phyloP scores from a whole-genome alignment of 495 filamentous ascomycete species.

The Podospora pseudopauciseta region DNA sequence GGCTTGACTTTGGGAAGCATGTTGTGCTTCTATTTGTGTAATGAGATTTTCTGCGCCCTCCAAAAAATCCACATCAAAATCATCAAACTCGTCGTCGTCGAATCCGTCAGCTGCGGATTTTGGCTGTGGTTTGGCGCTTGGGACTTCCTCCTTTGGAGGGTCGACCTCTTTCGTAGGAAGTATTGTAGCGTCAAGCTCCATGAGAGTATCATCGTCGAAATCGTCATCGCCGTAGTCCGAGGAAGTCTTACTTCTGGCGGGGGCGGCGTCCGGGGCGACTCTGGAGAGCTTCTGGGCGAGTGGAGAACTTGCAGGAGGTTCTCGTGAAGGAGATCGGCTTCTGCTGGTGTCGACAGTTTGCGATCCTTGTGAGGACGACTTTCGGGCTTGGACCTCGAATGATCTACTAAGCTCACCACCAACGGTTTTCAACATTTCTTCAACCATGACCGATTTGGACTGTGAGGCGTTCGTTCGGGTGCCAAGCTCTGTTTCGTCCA shows the following conservation, averaged over 20 bases:
- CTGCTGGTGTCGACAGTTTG: not conserved
- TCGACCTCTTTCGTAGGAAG: constrained; percentile 43
- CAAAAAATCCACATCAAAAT: constrained; percentile 60
- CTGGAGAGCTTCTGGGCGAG: constrained; percentile 12
- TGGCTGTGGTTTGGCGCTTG: constrained; percentile 32
- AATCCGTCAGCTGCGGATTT: constrained; percentile 6
- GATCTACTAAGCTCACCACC: constrained; percentile 39
- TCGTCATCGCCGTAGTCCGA: constrained; percentile 50
- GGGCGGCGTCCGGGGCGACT: constrained; percentile 8
- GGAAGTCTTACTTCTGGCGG: constrained; percentile 23
- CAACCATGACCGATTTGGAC: constrained; percentile 51
- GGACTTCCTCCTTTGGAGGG: constrained; percentile 35
- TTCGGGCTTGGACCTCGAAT: not conserved
- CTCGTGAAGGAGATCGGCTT: constrained; percentile 34
- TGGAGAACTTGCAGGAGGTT: constrained; percentile 13
- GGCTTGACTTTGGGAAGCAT: constrained; percentile 8
- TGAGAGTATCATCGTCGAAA: constrained; percentile 49
- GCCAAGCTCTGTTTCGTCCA: constrained; percentile 16
- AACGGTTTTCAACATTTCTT: constrained; percentile 42
- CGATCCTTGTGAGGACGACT: not conserved
- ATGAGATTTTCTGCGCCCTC: constrained; percentile 56
- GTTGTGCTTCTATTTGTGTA: constrained; percentile 45
- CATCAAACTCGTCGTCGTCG: constrained; percentile 47
- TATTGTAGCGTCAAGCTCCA: constrained; percentile 49
- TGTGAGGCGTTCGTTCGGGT: constrained; percentile 20